A percentile compares a stretch with the other conserved stretches of the same genome.
phyloP scores from a whole-genome alignment of 371 early-diverging fungal species.

The Lichtheimia corymbifera region DNA sequence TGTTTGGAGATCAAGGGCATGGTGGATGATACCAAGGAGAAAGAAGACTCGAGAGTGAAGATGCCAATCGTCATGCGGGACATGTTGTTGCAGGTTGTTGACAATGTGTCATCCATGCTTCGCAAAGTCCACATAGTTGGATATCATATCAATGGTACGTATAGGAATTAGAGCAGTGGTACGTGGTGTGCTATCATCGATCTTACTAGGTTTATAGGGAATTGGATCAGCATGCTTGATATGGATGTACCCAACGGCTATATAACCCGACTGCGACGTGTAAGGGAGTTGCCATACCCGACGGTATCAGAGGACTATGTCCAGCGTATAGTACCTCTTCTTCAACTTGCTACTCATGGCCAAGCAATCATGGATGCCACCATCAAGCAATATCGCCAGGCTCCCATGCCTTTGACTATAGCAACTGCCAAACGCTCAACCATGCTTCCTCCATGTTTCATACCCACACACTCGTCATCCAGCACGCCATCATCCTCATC shows the following conservation, averaged over 20 bases:
- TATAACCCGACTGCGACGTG: conserved; percentile 4
- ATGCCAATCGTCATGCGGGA: conserved; percentile 13
- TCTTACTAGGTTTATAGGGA: conserved; percentile 5
- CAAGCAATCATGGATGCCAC: conserved; percentile 9
- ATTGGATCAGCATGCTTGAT: conserved; percentile 11
- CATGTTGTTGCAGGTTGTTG: conserved; percentile 12
- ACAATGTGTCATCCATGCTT: not conserved
- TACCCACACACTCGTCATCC: too few relatives aligned
- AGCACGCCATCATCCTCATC: too few relatives aligned
- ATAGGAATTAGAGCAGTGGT: not conserved
- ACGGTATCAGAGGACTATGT: conserved; percentile 6
- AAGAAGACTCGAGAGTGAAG: conserved; percentile 9
- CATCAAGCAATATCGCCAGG: not conserved
- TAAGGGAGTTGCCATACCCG: conserved; percentile 7
- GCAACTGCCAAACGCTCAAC: not conserved
- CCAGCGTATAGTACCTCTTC: conserved; percentile 1
- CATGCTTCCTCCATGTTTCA: not conserved
- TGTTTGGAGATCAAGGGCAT: conserved; percentile 10
- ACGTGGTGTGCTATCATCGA: not conserved
- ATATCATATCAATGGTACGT: conserved; percentile 18
- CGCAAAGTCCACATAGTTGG: conserved; percentile 6
- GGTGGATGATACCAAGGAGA: conserved; percentile 7
- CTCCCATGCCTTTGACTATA: conserved; percentile 1
- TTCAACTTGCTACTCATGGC: conserved; percentile 10
- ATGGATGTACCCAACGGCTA: conserved; percentile 8